Base-by-base conservation (phyloP, 257 asterid genomes). In the Scutellaria baicalensis region DNA sequence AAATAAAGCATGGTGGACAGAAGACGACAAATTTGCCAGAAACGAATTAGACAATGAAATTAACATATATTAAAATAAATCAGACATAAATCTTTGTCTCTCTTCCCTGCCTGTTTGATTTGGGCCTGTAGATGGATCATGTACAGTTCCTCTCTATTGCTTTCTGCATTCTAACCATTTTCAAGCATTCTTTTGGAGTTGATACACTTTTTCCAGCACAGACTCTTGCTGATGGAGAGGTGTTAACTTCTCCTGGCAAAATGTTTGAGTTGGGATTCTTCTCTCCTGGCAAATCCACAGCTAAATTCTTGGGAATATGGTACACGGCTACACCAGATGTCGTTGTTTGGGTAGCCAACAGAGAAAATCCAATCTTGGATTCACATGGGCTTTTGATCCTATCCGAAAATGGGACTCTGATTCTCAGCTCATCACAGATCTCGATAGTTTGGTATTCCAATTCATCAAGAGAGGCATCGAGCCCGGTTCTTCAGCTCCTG, bases 261-360 rank as follows among this genome's bases (percentile, higher is more conserved):
- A 31, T 43, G 7, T 71, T 71, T 40, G 48, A 50, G 64, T 62
- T 69, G 1, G 74, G 74, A 31, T 69, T 69, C 61, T 36, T 51
- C 59, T 50, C 62, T 35, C 62, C 54, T 6, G 60, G 40, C 21
- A 33, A 18, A 14, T 63, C 78, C 38, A 10, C 59, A 3, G 3
- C 9, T 36, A 66, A 17, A 58, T 73, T 35, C 51, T 23, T 73
- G 9, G 77, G 72, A 13, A 56, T 65, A 35, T 56, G 73, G 78
- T 47, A 57, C 27, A 47, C 3, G 45, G 62, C 59, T 39, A 65
- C 73, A n/a, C 78, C 78, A 6, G 50, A 59, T 11, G 44, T 65
- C 35, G 40, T 74, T 3, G 51, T 65, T 23, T 74, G 79, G 79
- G 64, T 74, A 13, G 79, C 79, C 27, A 50, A 74, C 58, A 42